Base-by-base conservation (phyloP, 495 filamentous ascomycete species). In the Astrothelium subdiscretum region DNA sequence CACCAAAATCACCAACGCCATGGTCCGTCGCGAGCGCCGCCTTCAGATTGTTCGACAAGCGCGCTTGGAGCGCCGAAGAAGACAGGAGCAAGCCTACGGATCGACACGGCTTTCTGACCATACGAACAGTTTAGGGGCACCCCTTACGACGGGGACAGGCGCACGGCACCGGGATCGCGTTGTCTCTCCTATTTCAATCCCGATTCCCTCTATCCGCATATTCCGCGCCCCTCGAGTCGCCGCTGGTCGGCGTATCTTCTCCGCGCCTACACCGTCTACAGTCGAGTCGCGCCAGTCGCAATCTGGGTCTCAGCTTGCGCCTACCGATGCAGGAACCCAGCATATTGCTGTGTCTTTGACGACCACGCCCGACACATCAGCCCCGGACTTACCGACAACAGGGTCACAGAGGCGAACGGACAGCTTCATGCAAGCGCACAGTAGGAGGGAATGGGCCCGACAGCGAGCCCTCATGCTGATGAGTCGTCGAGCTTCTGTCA, bases 21-120 rank as follows among this genome's bases (percentile, higher is more conserved):
- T 94, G 83, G 89, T 94, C 5, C 79, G 87, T 12, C 80, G 85
- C 29, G 90, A 95, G 72, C 78, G 84, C 8, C 66, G 68, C 38
- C 62, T 76, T 12, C 27, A 69, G 10, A 32, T 69, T 4, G 65
- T 71, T 11, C 68, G 70, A 31, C 63, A 65, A 22, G 32, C 51
- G 20, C 18, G 38, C 52, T n/a, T 26, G 32, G 31, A 38, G 24
- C 31, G 57, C 10, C 32, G 54, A 11, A 15, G 57, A 27, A 29
- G 54, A 44, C 27, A 22, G 20, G 32, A 43, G 38, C 1, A 12
- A 12, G n/a, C 32, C 31, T 44, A 22, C 42, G 11, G 51, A 22
- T 29, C 32, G 15, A 8, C 22, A 26, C 11, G 43, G 51, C 13
- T 1, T 2, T n/a, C 24, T 20, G 31, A 6, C 27, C 27, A 35